phyloP scores from a whole-genome alignment of 1,139 yeast genomes.

The Saccharomyces hybrid region DNA sequence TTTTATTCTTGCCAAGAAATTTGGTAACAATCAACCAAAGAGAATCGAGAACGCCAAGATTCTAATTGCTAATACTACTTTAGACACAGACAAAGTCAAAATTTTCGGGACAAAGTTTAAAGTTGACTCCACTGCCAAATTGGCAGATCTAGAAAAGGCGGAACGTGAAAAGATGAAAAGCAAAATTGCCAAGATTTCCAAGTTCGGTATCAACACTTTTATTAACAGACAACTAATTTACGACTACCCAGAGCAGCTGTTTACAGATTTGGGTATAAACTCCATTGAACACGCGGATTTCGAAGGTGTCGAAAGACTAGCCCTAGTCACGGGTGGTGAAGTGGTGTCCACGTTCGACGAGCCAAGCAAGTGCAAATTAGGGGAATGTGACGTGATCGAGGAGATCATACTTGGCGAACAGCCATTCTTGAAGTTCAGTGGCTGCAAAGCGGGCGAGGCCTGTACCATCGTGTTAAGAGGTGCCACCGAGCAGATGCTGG shows the following conservation, averaged over 20 bases:
- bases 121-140: slow-evolving; percentile 89
- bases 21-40: slow-evolving; percentile 93
- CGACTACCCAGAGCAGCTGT: slow-evolving; percentile 95
- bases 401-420: slow-evolving; percentile 90
- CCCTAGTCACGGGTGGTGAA: slow-evolving; percentile 96
- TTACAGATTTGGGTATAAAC: slow-evolving; percentile 79
- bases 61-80: slow-evolving; percentile 88
- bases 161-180: slow-evolving; percentile 88
- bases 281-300: slow-evolving; percentile 98
- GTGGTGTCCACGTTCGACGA: slow-evolving; percentile 94
- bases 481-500: slow-evolving; percentile 92
- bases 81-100: slow-evolving; percentile 97
- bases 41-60: slow-evolving; percentile 75
- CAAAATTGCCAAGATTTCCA: slow-evolving; percentile 81
- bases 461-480: slow-evolving; percentile 95
- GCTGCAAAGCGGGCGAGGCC: slow-evolving; percentile 93
- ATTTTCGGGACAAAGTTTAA: slow-evolving; percentile 96
- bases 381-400: slow-evolving; percentile 83
- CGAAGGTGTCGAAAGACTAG: slow-evolving; percentile 94
- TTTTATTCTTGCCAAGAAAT: slow-evolving; percentile 80
- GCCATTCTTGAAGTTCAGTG: slow-evolving; percentile 76
- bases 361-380: slow-evolving; percentile 79
- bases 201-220: slow-evolving; percentile 78
- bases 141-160: slow-evolving; percentile 93
- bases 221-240: slow-evolving; percentile 94